Evolutionary conservation across 202 grass and related monocot species (phyloP).

Genomic region (Elaeis oleifera): DNA sequence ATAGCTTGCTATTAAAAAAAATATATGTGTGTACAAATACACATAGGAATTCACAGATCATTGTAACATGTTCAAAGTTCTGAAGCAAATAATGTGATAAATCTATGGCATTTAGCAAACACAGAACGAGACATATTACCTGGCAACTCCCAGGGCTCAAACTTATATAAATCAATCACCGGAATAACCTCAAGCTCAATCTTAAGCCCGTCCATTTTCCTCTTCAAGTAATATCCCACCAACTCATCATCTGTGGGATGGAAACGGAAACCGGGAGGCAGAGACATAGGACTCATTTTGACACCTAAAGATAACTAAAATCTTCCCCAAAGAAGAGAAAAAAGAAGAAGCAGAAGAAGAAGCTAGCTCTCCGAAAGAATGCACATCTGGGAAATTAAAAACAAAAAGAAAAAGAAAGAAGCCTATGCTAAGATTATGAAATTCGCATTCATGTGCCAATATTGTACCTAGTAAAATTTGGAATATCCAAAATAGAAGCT

Average conservation of each 20-base stretch:
- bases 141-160: conserved; percentile 12
- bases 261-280: conserved; percentile 19
- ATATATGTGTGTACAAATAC: no score
- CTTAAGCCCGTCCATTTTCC: conserved; percentile 8
- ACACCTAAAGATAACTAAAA: no score
- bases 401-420: background rate
- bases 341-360: no score
- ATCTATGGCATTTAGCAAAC: background rate
- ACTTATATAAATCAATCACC: conserved; percentile 11
- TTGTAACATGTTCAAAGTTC: no score
- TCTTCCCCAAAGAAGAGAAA: no score
- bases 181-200: conserved; percentile 15
- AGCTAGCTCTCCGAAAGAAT: no score
- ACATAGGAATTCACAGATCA: no score
- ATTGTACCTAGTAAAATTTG: background rate
- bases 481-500: conserved; percentile 10
- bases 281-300: background rate
- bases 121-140: background rate
- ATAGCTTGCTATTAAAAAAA: no score
- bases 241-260: conserved; percentile 16
- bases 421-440: no score
- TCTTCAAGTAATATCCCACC: conserved; percentile 22
- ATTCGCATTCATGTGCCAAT: no score
- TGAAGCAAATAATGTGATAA: background rate
- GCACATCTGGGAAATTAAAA: background rate